Evolutionary conservation across 139 green algal species (phyloP), one percentile per base, ranked within the genome.

Genomic region (Chlamydomonas applanata): DNA sequence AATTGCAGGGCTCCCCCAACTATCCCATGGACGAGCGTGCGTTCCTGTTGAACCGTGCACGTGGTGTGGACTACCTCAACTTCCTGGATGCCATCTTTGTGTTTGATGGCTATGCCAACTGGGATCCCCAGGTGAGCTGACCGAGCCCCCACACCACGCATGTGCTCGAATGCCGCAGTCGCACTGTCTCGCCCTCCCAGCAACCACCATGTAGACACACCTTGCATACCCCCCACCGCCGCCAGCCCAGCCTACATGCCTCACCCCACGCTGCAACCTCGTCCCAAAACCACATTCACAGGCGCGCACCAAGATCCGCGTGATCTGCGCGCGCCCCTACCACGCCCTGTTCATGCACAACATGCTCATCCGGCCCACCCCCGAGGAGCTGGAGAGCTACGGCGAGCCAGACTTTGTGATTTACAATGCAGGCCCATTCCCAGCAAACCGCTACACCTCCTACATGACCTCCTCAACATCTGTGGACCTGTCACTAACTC

Each of bases 331-430:
- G 30, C 79, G 92, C 1, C 86, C 95, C 24, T 99, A 97, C 85
- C 95, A 99, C 81, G 90, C 93, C 1, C 87, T 98, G 25, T 98
- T 99, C 83, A 97, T 97, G 89, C 83, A 94, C 87, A 99, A 99
- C 91, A 97, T 99, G 95, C 88, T 98, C 67, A 98, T 98, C 57
- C 65, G 91, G 27, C 90, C 89, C 46, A 94, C 82, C 2, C 61
- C 81, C 16, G 80, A 93, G 56, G 92, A 98, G 90, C 87, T 98
- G 14, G 68, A 85, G 16, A 69, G 73, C 63, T 97, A 97, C 84
- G 89, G 89, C 9, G 82, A 89, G 71, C 94, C 95, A 44, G 76
- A 82, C 27, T 75, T 82, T 73, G 70, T 77, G 3, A 82, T 82
- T 61, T 82, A 82, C 76, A 82, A 82, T 27, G 70, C 67, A 73